Base-by-base conservation (phyloP, 495 filamentous ascomycete genomes). In the Talaromyces thailandensis region DNA sequence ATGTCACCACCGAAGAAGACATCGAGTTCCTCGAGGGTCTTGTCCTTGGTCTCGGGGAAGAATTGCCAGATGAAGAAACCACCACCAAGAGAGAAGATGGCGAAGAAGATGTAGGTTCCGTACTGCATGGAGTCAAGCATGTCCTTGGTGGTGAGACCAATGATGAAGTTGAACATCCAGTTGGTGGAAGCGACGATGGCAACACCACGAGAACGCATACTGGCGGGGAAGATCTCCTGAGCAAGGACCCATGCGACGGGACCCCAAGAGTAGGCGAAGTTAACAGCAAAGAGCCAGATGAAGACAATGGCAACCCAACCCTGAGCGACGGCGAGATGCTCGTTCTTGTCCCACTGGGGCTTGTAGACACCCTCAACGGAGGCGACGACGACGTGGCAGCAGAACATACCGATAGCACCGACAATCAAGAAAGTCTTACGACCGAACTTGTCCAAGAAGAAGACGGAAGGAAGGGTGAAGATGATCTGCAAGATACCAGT, bases 401-500 rank as follows among this genome's bases (percentile, higher is more conserved):
- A 68, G 37, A 81, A 86, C 90, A 93, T 95, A 37, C 83, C 85
- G 45, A 89, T 68, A 7, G 86, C 88, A 50, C 91, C 89, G 8
- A 76, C 84, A 53, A 92, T 83, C 24, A 95, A 80, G n/a, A 92
- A 79, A n/a, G 86, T 82, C 63, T 89, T 82, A 16, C 89, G 87
- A 28, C 89, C 89, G 29, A 84, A 84, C 61, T 82, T 82, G 67
- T 93, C 89, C 65, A 92, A 86, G 75, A 85, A 89, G 67, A 90
- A 81, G 66, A 87, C 88, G 58, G 84, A 86, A 43, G 87, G 75
- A 12, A 83, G 76, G 4, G 87, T 89, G 69, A 87, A 87, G 65
- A 90, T 75, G 72, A 91, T 90, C 69, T 90, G 87, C 14, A 90
- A 71, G 21, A 88, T 88, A 66, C 89, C 90, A 63, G 87, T 87